Percentiles rank a stretch among this genome's conserved stretches.
Evolutionary conservation across 768 basidiomycete genomes (phyloP).

Genomic region (Lactarius sanguifluus): DNA sequence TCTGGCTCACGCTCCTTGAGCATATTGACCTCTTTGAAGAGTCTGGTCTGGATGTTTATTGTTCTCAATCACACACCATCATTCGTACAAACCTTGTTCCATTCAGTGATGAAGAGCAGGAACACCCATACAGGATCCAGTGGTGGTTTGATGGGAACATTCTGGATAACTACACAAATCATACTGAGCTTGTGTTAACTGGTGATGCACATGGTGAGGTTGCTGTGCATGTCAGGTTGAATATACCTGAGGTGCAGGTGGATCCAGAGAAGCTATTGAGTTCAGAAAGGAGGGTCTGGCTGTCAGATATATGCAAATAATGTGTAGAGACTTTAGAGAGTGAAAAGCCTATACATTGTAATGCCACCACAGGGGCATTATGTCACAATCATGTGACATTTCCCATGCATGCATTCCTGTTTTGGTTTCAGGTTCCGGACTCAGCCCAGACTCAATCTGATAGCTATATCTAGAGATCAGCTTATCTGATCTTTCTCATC

Average conservation of each 20-base stretch:
- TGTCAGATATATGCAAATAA: background rate
- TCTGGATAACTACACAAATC: background rate
- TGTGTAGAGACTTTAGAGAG: too few relatives aligned
- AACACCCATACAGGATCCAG: background rate
- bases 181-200: background rate
- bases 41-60: background rate
- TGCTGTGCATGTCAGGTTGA: background rate
- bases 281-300: background rate
- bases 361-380: too few relatives aligned
- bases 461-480: too few relatives aligned
- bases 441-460: too few relatives aligned
- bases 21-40: conserved; percentile 63
- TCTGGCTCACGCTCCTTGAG: conserved; percentile 66
- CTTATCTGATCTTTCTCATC: too few relatives aligned
- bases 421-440: too few relatives aligned
- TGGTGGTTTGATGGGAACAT: background rate
- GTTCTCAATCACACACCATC: background rate
- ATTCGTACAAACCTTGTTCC: background rate
- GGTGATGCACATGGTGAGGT: background rate
- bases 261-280: background rate
- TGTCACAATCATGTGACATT: too few relatives aligned
- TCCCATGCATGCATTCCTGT: rapidly evolving
- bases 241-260: background rate
- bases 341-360: too few relatives aligned
- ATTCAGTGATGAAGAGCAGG: background rate